These are phyloP conservation scores for Chrysanthemum lavandulifolium DNA, from an alignment of 129 eudicot species.

Conservation along the genomic window DNA sequence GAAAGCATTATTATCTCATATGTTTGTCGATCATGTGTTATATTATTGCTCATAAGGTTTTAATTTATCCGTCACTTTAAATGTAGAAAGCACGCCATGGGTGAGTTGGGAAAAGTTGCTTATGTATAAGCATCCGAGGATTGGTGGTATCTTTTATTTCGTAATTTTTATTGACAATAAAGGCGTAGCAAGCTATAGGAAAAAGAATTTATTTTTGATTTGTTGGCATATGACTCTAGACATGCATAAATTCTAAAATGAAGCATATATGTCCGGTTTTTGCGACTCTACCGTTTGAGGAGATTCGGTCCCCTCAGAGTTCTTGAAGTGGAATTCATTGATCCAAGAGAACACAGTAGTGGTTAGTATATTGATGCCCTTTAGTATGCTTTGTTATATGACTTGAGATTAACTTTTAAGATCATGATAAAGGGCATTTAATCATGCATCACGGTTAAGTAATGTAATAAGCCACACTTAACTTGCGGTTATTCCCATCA, in stretches of 20 bases:
- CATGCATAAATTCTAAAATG: neutral
- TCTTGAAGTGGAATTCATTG: constrained; percentile 81
- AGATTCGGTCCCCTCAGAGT: constrained; percentile 87
- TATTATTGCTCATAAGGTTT: neutral
- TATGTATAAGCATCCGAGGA: constrained; percentile 93
- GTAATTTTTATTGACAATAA: neutral
- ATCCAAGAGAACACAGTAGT: constrained; percentile 90
- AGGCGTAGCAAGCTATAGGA: neutral
- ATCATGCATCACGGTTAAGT: neutral
- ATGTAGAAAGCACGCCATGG: constrained; percentile 88
- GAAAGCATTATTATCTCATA: neutral
- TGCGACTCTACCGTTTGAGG: constrained; percentile 83
- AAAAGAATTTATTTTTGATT: neutral
- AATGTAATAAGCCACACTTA: neutral
- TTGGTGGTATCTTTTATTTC: constrained; percentile 77
- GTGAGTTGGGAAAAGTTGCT: constrained; percentile 96
- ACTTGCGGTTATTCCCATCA: constrained; percentile 74
- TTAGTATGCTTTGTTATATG: neutral
- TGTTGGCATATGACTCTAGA: neutral
- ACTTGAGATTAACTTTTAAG: neutral
- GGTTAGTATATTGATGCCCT: constrained; percentile 48
- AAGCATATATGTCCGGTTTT: neutral
- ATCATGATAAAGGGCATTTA: neutral
- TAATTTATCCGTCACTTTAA: neutral
- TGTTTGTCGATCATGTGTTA: neutral